A percentile compares a stretch with the other conserved stretches of the same genome.
Evolutionary conservation across 2,329 filamentous ascomycete genomes (phyloP).

Genomic region (Trichoderma endophyticum): DNA sequence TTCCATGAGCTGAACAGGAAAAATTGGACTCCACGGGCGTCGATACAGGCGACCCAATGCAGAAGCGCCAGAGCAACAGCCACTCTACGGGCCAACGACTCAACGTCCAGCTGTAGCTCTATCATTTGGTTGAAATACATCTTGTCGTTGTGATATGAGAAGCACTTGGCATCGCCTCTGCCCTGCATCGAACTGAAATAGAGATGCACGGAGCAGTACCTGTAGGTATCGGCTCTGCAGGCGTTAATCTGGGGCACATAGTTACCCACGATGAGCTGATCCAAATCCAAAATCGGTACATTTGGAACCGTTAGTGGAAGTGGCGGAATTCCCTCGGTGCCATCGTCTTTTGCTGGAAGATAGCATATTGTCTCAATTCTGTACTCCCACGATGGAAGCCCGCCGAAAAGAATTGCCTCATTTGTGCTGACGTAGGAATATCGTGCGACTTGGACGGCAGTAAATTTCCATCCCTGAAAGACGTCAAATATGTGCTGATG

Average conservation of each 20-base stretch:
- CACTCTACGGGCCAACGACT: constrained; percentile 24
- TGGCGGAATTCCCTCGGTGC: not conserved
- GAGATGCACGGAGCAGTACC: constrained; percentile 21
- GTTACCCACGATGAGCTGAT: no score
- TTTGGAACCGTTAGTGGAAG: not conserved
- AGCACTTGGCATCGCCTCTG: not conserved
- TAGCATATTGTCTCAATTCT: not conserved
- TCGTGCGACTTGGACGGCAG: not conserved
- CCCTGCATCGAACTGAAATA: constrained; percentile 23
- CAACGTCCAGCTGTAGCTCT: constrained; percentile 25
- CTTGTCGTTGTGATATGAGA: constrained; percentile 26
- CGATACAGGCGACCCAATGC: constrained; percentile 31
- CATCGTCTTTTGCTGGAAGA: not conserved
- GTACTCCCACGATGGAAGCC: not conserved
- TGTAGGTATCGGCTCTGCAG: not conserved
- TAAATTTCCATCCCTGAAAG: not conserved
- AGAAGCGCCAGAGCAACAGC: constrained; percentile 30
- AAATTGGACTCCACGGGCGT: constrained; percentile 34
- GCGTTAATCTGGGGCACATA: not conserved
- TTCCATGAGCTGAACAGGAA: constrained; percentile 25
- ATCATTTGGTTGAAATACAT: constrained; percentile 32
- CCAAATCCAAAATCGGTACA: not conserved
- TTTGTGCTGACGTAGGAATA: not conserved
- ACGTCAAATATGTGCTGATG: not conserved
- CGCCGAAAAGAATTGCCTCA: not conserved